These are phyloP conservation scores for Solanum hybrid DNA, from an alignment of 305 asterid species.

Conservation along the genomic window DNA sequence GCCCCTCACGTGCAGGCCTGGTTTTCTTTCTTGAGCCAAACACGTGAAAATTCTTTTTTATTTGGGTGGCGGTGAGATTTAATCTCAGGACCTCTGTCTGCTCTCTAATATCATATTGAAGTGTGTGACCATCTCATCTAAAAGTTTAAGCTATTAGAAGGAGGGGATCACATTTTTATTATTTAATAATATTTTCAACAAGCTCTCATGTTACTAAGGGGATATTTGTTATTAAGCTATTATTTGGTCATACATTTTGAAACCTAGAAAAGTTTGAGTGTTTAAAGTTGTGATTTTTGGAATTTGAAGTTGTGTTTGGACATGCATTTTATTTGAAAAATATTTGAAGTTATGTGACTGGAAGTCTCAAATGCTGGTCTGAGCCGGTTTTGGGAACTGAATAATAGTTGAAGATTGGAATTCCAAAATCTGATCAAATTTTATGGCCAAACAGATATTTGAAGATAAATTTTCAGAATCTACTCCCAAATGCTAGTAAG, in stretches of 20 bases:
- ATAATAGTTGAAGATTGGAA: background rate
- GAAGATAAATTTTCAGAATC: background rate
- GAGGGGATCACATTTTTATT: background rate
- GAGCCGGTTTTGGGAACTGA: no score
- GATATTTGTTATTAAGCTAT: background rate
- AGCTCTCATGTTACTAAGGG: background rate
- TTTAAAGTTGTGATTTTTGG: background rate
- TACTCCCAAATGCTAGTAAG: background rate
- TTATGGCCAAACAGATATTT: background rate
- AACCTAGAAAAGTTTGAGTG: background rate
- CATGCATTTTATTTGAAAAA: background rate
- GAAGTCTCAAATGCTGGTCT: no score
- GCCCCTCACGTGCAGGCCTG: no score
- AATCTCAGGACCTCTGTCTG: no score
- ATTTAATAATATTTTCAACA: background rate
- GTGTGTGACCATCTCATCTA: no score
- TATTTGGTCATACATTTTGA: background rate
- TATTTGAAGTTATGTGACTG: no score
- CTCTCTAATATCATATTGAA: background rate
- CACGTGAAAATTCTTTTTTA: no score
- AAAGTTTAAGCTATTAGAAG: no score
- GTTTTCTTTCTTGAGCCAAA: no score
- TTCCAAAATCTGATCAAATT: background rate
- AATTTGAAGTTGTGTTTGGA: background rate
- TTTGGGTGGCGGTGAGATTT: no score